Conservation (phyloP, 73 alveolate species). For the Paraurostyla sp. region DNA sequence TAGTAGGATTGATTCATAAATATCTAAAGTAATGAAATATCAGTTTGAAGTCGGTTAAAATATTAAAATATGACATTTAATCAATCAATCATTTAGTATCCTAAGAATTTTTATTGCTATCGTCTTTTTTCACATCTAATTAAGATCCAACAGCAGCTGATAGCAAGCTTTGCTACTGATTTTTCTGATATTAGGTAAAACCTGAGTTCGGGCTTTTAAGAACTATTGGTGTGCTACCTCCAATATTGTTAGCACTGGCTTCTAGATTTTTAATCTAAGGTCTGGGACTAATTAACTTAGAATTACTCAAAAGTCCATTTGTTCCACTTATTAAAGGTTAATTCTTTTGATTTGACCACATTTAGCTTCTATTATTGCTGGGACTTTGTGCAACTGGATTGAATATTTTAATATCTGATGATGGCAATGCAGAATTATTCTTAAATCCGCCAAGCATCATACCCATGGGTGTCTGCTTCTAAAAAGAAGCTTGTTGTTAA, state of each 20-base stretch:
- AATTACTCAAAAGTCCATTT: neutral
- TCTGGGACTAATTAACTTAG: slow-evolving; percentile 8
- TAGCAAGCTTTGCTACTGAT: neutral
- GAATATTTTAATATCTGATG: neutral
- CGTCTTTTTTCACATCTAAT: neutral
- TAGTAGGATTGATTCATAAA: too few relatives aligned
- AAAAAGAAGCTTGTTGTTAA: neutral
- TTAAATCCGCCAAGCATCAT: neutral
- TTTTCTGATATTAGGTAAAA: slow-evolving; percentile 22
- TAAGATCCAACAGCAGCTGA: neutral
- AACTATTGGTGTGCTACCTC: neutral
- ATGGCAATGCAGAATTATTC: neutral
- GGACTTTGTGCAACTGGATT: neutral
- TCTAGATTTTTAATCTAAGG: neutral
- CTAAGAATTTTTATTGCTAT: neutral
- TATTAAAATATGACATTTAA: too few relatives aligned
- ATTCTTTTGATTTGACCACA: neutral
- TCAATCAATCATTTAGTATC: neutral
- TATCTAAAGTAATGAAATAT: too few relatives aligned
- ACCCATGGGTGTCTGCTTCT: slow-evolving; percentile 9
- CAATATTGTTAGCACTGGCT: neutral
- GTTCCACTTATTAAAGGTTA: neutral
- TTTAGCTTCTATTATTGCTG: neutral
- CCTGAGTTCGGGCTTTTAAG: slow-evolving; percentile 52
- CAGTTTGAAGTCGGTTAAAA: too few relatives aligned